These are phyloP conservation scores for Didymella sp. DNA, from an alignment of 2,329 filamentous ascomycete species.

Conservation along the genomic window DNA sequence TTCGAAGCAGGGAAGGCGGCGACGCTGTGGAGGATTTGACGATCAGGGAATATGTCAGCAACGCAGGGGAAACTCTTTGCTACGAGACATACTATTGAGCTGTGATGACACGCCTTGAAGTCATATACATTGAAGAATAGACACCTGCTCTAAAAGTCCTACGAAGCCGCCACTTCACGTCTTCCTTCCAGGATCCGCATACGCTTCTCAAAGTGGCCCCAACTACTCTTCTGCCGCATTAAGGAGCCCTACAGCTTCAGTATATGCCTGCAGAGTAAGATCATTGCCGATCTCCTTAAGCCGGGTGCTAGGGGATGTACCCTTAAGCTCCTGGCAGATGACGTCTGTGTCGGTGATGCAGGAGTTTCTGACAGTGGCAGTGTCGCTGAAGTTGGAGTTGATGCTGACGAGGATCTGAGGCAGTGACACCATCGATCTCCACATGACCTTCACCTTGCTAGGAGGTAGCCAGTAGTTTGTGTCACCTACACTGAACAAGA, in stretches of 20 bases:
- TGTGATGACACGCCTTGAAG: not conserved
- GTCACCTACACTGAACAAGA: slow-evolving; percentile 32
- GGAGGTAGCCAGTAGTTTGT: not conserved
- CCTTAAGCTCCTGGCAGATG: slow-evolving; percentile 35
- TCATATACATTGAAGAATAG: not conserved
- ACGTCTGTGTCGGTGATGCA: slow-evolving; percentile 28
- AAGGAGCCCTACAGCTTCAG: too few species aligned
- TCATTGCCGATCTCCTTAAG: slow-evolving; percentile 23
- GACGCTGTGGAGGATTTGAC: not conserved
- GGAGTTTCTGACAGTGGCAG: slow-evolving; percentile 46
- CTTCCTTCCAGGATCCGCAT: too few species aligned
- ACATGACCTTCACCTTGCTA: slow-evolving; percentile 49
- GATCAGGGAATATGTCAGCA: not conserved
- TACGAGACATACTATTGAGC: not conserved
- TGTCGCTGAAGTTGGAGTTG: slow-evolving; percentile 59
- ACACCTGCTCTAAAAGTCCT: not conserved
- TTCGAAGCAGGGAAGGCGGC: not conserved
- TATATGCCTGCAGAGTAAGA: slow-evolving; percentile 30
- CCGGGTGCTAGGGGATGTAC: slow-evolving; percentile 29
- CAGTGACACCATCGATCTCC: slow-evolving; percentile 35
- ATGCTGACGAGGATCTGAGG: slow-evolving; percentile 50
- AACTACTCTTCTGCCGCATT: too few species aligned
- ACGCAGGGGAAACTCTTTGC: not conserved
- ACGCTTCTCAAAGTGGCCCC: too few species aligned
- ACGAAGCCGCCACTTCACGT: too few species aligned